Base-by-base conservation (phyloP, 257 asterid species). In the Phtheirospermum japonicum region DNA sequence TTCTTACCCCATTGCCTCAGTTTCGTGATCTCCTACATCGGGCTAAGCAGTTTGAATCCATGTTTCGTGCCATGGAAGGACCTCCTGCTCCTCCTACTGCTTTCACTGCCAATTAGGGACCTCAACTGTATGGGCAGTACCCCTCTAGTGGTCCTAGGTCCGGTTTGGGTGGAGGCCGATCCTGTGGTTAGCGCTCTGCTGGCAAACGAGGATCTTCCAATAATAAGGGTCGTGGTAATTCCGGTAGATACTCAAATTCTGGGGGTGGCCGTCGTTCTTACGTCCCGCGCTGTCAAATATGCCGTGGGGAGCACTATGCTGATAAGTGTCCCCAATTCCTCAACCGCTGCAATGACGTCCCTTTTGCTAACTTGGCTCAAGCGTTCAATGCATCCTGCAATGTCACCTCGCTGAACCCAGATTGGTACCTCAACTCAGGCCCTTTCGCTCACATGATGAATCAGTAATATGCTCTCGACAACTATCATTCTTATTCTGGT, bases 61-160 rank as follows among this genome's bases (percentile, higher is more conserved):
- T 61, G 39, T 2, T 43, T 6, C 55, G 23, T 61, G n/a, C 55
- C 14, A 61, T 61, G 66, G 56, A 61, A 6, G 55, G 26, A 5
- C 3, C 28, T 1, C 23, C 55, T n/a, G 0, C 36, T 20, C 9
- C 55, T 0, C 3, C 58, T 16, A 45, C 67, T 31, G 67, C 46
- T 5, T 62, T 62, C 46, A 14, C 45, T 7, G 33, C 31, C n/a
- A n/a, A n/a, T n/a, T n/a, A n/a, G n/a, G n/a, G n/a, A n/a, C n/a
- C n/a, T n/a, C n/a, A n/a, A n/a, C n/a, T n/a, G n/a, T n/a, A n/a
- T n/a, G n/a, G n/a, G n/a, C n/a, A n/a, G n/a, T n/a, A n/a, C n/a
- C n/a, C n/a, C n/a, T n/a, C n/a, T n/a, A n/a, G n/a, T 9, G 17
- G 4, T 8, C 16, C 16, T 0, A 31, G 18, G 11, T 23, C 8